phyloP scores from a whole-genome alignment of 2,329 filamentous ascomycete species.

The Scedosporium apiospermum region DNA sequence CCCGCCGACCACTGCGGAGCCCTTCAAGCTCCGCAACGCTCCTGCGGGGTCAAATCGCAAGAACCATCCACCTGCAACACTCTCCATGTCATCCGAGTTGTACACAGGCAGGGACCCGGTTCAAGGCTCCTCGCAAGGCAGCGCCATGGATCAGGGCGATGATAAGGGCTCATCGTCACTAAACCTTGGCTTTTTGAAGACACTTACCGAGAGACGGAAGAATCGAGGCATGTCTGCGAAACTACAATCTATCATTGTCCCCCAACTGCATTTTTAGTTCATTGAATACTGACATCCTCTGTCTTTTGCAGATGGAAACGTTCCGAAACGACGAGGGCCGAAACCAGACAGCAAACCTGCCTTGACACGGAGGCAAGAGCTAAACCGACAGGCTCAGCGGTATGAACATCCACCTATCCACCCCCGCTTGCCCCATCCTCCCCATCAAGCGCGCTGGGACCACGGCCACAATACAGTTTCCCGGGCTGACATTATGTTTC shows the following conservation, averaged over 20 bases:
- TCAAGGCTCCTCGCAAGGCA: conserved; percentile 14
- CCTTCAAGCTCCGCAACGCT: not conserved
- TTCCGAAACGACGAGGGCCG: conserved; percentile 81
- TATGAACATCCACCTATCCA: conserved; percentile 26
- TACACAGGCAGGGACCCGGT: conserved; percentile 17
- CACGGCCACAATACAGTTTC: not conserved
- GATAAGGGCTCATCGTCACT: conserved; percentile 33
- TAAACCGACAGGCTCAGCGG: conserved; percentile 94
- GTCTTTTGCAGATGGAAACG: conserved; percentile 58
- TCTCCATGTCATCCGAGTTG: conserved; percentile 35
- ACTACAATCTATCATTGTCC: not conserved
- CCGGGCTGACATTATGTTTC: conserved; percentile 8
- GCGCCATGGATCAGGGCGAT: conserved; percentile 16
- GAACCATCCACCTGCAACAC: conserved; percentile 27
- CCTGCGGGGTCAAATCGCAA: not conserved
- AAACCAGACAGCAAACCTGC: conserved; percentile 96
- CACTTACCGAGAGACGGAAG: conserved; percentile 60
- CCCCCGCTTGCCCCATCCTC: not conserved
- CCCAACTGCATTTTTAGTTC: not conserved
- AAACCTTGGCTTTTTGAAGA: conserved; percentile 56
- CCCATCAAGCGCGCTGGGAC: not conserved
- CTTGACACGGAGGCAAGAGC: conserved; percentile 79
- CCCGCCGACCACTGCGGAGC: not conserved
- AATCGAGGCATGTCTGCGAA: conserved; percentile 51
- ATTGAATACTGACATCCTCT: conserved; percentile 3